Evolutionary conservation across 106 monocot species (phyloP), one percentile per base, ranked within the genome.

Genomic region (Phalaenopsis equestris): DNA sequence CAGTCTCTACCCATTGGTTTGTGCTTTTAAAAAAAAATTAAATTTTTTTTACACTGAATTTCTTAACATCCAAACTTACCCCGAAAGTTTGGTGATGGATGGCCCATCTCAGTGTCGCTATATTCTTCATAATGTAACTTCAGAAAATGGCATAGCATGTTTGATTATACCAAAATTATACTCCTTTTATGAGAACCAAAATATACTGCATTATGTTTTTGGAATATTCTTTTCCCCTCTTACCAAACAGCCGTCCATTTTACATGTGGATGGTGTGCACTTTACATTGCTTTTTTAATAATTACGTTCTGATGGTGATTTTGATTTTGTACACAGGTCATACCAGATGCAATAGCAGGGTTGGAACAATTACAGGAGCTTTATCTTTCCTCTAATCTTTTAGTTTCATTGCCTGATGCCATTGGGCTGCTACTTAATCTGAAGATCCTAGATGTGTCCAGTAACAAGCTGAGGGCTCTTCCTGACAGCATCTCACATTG

Each of bases 401-500:
- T 99, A 55, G 73, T 83, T 30, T 86, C 81, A 41, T 82, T 99
- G 56, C 98, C 98, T 72, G 98, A 99, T 85, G 88, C 98, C 77
- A 90, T 99, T 64, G 98, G 98, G 8, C 55, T 94, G 73, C 85
- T 99, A 83, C 67, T 83, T 8, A 99, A 88, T 85, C 81, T 99
- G 41, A 94, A 93, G 84, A 88, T 94, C 58, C 82, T 99, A 8
- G 78, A 94, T 82, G 92, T 93, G 36, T 91, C 94, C 42, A 90
- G 85, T 58, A 99, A 99, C 83, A 94, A 91, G 87, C 94, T 99
- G 18, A 99, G 84, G 80, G 75, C 85, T 75, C 75, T 99, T 67
- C 98, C 98, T 42, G 94, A 94, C 82, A 94, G 92, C 83, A 93
- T 99, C 70, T 89, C 89, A 36, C 77, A 87, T 21, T 99, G 98